Percentiles rank a stretch among this genome's conserved stretches.
phyloP scores from a whole-genome alignment of 345 rosid species.

The Salix dunnii region DNA sequence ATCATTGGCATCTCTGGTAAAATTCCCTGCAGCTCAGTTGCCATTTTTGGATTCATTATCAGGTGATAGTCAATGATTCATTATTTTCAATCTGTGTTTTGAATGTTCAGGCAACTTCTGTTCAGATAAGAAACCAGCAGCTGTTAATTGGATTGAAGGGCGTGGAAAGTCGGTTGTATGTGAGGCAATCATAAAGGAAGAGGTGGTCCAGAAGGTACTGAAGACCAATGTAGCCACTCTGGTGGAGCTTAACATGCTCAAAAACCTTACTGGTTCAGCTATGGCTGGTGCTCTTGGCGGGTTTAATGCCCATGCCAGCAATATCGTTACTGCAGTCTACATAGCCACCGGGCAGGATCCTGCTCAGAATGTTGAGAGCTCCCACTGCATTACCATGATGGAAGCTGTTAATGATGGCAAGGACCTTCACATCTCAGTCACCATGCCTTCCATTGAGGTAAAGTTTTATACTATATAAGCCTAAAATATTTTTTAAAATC shows the following conservation, averaged over 20 bases:
- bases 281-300: conserved; percentile 87
- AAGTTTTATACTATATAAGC: background rate
- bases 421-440: conserved; percentile 74
- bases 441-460: conserved; percentile 90
- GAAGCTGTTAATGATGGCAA: conserved; percentile 70
- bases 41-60: background rate
- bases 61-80: background rate
- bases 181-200: conserved; percentile 76
- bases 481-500: no score
- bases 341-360: conserved; percentile 94
- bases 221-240: conserved; percentile 70
- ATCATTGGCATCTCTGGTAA: conserved; percentile 76
- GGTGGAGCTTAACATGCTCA: conserved; percentile 79
- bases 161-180: conserved; percentile 43
- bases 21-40: background rate
- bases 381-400: conserved; percentile 93
- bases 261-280: conserved; percentile 82
- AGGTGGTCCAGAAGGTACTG: conserved; percentile 66
- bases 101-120: conserved; percentile 68
- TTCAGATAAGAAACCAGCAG: conserved; percentile 72
- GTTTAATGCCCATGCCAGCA: conserved; percentile 85
- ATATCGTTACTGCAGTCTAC: conserved; percentile 74
- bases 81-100: conserved; percentile 18
- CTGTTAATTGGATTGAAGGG: conserved; percentile 44
- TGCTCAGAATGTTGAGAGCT: conserved; percentile 83